Evolutionary conservation across 139 green algal species (phyloP).

Genomic region (Volvox africanus): DNA sequence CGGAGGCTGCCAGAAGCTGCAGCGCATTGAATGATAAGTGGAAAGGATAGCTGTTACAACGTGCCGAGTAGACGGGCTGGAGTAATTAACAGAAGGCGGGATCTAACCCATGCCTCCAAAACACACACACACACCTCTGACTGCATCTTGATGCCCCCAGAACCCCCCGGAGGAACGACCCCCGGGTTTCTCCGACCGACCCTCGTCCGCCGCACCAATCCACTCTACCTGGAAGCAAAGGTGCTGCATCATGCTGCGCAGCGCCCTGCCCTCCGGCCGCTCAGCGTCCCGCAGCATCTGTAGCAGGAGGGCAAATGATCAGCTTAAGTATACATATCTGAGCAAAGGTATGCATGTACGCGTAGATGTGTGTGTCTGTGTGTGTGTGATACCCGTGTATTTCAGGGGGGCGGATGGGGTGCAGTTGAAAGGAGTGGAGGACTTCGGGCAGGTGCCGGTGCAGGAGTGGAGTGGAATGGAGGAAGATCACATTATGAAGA

Average conservation of each 20-base stretch:
- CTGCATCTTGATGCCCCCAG: no score
- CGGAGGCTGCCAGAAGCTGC: no score
- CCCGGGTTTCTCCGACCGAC: no score
- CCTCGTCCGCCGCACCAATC: no score
- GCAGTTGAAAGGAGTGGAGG: no score
- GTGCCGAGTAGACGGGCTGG: neutral
- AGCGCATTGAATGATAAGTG: neutral
- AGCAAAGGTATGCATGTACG: neutral
- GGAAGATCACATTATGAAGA: no score
- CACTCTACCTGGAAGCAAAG: constrained; percentile 36
- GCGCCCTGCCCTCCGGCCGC: neutral
- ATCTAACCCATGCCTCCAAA: no score
- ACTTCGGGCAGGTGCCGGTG: no score
- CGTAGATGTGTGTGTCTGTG: neutral
- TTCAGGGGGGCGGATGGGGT: no score
- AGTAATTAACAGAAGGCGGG: neutral
- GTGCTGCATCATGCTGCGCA: constrained; percentile 32
- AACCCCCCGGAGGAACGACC: no score
- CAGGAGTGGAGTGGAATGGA: no score
- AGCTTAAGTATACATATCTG: neutral
- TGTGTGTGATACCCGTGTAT: no score
- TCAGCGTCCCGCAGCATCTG: constrained; percentile 28
- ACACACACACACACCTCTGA: neutral
- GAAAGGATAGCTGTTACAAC: neutral
- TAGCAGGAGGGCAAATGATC: neutral